phyloP scores from a whole-genome alignment of 2,329 filamentous ascomycete genomes.

The Ceratocystis cacaofunesta region DNA sequence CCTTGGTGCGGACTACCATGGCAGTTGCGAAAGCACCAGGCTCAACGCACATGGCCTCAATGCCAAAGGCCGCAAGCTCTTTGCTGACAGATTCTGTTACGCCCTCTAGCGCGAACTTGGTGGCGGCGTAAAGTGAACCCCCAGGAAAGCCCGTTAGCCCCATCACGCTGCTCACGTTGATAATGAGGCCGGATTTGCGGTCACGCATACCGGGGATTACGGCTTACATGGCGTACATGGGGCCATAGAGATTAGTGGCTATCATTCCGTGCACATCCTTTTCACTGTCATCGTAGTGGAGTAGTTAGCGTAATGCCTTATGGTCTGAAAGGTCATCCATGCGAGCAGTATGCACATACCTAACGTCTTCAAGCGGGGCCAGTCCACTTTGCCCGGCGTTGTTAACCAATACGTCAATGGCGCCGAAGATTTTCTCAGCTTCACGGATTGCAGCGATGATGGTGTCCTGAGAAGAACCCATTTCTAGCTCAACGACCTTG shows the following conservation, averaged over 20 bases:
- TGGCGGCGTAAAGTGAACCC: slow-evolving; percentile 29
- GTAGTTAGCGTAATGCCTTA: neutral
- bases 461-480: slow-evolving; percentile 25
- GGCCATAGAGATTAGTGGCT: slow-evolving; percentile 35
- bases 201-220: slow-evolving; percentile 33
- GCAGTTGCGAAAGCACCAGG: slow-evolving; percentile 40
- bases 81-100: slow-evolving; percentile 30
- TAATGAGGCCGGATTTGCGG: slow-evolving; percentile 28
- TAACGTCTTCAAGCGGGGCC: slow-evolving; percentile 30
- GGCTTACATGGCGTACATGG: slow-evolving; percentile 33
- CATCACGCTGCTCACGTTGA: slow-evolving; percentile 34
- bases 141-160: slow-evolving; percentile 29
- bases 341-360: slow-evolving; percentile 6
- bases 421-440: slow-evolving; percentile 27
- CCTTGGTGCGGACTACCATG: slow-evolving; percentile 26
- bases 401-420: slow-evolving; percentile 32
- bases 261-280: slow-evolving; percentile 30
- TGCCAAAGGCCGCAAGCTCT: slow-evolving; percentile 33
- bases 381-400: slow-evolving; percentile 32
- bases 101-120: slow-evolving; percentile 33
- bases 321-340: neutral
- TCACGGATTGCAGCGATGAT: slow-evolving; percentile 26
- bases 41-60: slow-evolving; percentile 31
- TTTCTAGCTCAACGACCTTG: slow-evolving; percentile 27
- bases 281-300: slow-evolving; percentile 20